phyloP scores from a whole-genome alignment of 768 basidiomycete species.

The Infundibulicybe gibba region DNA sequence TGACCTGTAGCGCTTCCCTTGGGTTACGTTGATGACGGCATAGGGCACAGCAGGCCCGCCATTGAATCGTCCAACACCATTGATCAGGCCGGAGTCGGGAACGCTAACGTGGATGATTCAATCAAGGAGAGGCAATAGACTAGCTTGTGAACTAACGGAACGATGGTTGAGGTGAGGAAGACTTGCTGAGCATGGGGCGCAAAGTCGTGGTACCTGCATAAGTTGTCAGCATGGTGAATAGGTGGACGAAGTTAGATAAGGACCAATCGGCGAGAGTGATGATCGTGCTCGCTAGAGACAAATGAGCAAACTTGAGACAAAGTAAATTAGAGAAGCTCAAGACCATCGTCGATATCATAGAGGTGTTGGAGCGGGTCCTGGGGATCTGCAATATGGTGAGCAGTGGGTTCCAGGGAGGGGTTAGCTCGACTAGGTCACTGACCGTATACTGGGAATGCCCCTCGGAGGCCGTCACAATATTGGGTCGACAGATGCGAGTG shows the following conservation, averaged over 20 bases:
- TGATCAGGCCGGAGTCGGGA: neutral
- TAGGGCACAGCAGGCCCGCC: neutral
- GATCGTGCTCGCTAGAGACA: neutral
- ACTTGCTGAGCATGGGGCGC: constrained; percentile 3
- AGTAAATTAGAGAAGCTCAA: neutral
- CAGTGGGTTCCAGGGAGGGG: neutral
- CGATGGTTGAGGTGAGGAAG: constrained; percentile 9
- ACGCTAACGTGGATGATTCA: neutral
- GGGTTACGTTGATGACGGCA: neutral
- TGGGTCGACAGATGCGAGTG: neutral
- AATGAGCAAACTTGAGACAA: neutral
- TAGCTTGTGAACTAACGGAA: neutral
- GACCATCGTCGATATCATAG: neutral
- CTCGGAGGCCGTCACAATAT: neutral
- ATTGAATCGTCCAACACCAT: neutral
- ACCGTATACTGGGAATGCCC: neutral
- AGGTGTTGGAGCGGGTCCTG: neutral
- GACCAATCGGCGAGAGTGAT: neutral
- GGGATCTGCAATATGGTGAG: neutral
- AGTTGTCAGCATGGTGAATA: neutral
- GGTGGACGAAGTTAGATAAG: neutral
- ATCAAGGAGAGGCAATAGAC: neutral
- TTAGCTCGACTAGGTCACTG: neutral
- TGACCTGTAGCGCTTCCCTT: neutral
- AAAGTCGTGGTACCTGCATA: neutral